These are phyloP conservation scores for Quercus lobata DNA, from an alignment of 331 rosid species.

Conservation along the genomic window DNA sequence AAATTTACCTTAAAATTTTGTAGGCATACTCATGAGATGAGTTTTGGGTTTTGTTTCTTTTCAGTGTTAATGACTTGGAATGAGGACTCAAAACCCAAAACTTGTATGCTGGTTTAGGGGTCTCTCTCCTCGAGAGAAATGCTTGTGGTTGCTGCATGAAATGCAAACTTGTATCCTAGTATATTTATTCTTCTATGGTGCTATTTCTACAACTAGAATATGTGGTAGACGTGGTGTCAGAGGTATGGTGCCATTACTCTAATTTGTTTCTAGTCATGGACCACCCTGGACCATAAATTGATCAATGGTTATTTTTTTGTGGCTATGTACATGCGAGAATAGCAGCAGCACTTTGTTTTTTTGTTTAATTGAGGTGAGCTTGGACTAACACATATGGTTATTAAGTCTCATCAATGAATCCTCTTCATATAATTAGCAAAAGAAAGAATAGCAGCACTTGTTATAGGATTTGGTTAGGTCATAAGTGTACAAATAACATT, in stretches of 20 bases:
- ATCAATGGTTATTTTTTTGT: background rate
- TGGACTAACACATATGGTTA: no score
- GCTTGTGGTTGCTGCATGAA: background rate
- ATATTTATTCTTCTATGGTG: background rate
- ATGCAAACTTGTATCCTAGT: background rate
- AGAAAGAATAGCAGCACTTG: background rate
- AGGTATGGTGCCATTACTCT: background rate
- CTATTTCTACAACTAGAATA: background rate
- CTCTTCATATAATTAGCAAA: background rate
- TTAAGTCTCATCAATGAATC: no score
- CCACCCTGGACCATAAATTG: background rate
- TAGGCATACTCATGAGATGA: background rate
- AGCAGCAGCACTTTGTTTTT: background rate
- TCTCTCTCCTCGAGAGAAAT: background rate
- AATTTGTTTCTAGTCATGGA: background rate
- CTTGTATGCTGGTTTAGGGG: background rate
- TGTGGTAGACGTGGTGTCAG: background rate
- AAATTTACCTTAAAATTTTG: background rate
- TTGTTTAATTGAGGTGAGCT: no score
- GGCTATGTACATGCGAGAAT: background rate
- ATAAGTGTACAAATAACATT: no score
- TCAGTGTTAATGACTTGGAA: background rate
- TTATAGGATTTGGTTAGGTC: background rate
- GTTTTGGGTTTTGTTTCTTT: background rate
- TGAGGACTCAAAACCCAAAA: background rate